A percentile compares a stretch with the other conserved stretches of the same genome.
Evolutionary conservation across 345 rosid species (phyloP).

Genomic region (Triadica sebifera): DNA sequence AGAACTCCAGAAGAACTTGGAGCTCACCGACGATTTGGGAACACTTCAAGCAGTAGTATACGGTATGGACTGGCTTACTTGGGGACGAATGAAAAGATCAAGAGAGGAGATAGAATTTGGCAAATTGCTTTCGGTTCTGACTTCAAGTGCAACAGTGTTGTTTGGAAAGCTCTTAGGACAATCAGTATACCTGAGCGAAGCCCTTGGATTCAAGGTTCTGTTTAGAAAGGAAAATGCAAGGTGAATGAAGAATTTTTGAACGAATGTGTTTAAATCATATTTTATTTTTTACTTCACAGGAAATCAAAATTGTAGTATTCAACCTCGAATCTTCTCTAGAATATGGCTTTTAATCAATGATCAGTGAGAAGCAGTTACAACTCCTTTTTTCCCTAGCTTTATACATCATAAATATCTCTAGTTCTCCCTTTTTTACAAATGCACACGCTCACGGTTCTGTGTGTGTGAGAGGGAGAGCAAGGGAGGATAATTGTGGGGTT

Average conservation of each 20-base stretch:
- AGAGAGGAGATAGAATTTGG: conserved; percentile 54
- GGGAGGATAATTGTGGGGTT: too few relatives aligned
- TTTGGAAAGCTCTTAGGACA: conserved; percentile 55
- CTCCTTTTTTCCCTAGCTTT: too few relatives aligned
- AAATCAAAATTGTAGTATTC: not conserved
- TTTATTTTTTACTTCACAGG: not conserved
- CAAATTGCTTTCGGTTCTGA: conserved; percentile 70
- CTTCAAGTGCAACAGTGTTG: conserved; percentile 66
- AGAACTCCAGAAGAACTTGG: conserved; percentile 58
- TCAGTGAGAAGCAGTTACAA: too few relatives aligned
- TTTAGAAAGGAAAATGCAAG: not conserved
- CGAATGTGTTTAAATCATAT: not conserved
- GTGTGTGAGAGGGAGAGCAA: too few relatives aligned
- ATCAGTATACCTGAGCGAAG: conserved; percentile 35
- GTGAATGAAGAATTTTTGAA: not conserved
- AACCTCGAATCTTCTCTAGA: not conserved
- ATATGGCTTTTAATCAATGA: not conserved
- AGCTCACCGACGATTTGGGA: conserved; percentile 60
- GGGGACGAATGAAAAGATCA: conserved; percentile 50
- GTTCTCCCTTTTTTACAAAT: too few relatives aligned
- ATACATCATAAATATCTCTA: too few relatives aligned
- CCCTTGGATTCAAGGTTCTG: conserved; percentile 45
- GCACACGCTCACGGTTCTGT: too few relatives aligned
- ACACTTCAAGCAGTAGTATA: conserved; percentile 67
- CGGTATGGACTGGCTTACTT: conserved; percentile 74